phyloP scores from a whole-genome alignment of 2,329 filamentous ascomycete species.

The Lecanicillium sp. region DNA sequence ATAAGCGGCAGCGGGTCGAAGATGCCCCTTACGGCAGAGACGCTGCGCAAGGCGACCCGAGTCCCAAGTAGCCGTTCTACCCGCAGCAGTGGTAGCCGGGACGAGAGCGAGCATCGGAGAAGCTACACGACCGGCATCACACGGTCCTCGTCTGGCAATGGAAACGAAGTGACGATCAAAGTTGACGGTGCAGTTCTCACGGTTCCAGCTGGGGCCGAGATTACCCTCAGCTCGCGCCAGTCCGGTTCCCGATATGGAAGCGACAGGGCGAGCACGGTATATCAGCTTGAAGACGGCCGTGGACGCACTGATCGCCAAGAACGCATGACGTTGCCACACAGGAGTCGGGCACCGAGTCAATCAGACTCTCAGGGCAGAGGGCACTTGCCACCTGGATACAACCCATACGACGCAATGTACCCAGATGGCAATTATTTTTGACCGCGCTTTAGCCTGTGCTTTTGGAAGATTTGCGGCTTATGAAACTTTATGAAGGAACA shows the following conservation, averaged over 20 bases:
- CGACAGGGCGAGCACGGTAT: conserved; percentile 43
- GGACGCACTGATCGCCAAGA: conserved; percentile 34
- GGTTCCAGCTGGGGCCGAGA: conserved; percentile 52
- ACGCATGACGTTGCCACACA: conserved; percentile 26
- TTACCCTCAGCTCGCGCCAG: conserved; percentile 40
- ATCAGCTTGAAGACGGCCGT: conserved; percentile 39
- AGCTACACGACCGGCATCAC: conserved; percentile 57
- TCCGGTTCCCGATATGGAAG: conserved; percentile 33
- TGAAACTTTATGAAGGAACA: conserved; percentile 10
- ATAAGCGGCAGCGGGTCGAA: conserved; percentile 35
- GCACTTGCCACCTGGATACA: conserved; percentile 20
- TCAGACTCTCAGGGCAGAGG: conserved; percentile 34
- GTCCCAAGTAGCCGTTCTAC: conserved; percentile 48
- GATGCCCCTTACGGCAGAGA: conserved; percentile 47
- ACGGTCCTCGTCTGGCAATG: conserved; percentile 36
- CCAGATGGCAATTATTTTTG: conserved; percentile 10
- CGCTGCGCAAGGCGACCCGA: conserved; percentile 41
- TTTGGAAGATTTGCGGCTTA: neutral
- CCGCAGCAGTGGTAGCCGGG: conserved; percentile 51
- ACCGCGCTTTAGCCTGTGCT: no score
- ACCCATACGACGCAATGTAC: conserved; percentile 9
- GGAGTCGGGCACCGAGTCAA: conserved; percentile 41
- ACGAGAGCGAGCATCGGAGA: conserved; percentile 56
- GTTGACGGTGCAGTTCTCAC: conserved; percentile 48
- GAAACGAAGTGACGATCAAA: conserved; percentile 54